Evolutionary conservation across 306 rosid species (phyloP).

Genomic region (Vigna mungo): DNA sequence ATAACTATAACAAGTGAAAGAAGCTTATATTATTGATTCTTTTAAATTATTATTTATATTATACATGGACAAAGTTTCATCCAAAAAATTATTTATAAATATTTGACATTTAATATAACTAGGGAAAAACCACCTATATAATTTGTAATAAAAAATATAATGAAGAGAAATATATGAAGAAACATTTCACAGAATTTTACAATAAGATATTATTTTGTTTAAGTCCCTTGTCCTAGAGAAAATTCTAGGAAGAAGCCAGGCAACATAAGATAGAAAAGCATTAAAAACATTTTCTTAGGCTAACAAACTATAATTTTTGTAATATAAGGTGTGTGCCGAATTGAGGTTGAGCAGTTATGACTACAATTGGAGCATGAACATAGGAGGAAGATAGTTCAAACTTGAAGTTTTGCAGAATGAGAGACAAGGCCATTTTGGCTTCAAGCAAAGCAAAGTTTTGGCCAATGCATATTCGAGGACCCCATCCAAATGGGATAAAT

Average conservation of each 20-base stretch:
- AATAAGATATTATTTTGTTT: not conserved
- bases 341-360: not conserved
- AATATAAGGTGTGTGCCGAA: not conserved
- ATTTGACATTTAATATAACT: too few species aligned
- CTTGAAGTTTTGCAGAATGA: not conserved
- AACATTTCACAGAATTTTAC: not conserved
- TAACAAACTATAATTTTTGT: not conserved
- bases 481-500: not conserved
- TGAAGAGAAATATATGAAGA: not conserved
- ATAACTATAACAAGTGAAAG: too few species aligned
- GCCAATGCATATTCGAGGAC: not conserved
- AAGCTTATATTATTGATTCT: too few species aligned
- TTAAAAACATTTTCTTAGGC: not conserved
- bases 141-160: not conserved
- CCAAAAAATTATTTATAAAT: too few species aligned
- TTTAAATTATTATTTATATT: too few species aligned
- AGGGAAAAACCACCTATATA: too few species aligned
- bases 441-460: constrained; percentile 8
- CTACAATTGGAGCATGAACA: not conserved
- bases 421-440: not conserved
- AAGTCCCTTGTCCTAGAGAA: not conserved
- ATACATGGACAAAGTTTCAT: too few species aligned
- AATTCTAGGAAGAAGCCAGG: not conserved
- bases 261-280: not conserved
- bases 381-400: not conserved